A percentile compares a stretch with the other conserved stretches of the same genome.
Evolutionary conservation across 768 basidiomycete genomes (phyloP).

Genomic region (Suillus americanus): DNA sequence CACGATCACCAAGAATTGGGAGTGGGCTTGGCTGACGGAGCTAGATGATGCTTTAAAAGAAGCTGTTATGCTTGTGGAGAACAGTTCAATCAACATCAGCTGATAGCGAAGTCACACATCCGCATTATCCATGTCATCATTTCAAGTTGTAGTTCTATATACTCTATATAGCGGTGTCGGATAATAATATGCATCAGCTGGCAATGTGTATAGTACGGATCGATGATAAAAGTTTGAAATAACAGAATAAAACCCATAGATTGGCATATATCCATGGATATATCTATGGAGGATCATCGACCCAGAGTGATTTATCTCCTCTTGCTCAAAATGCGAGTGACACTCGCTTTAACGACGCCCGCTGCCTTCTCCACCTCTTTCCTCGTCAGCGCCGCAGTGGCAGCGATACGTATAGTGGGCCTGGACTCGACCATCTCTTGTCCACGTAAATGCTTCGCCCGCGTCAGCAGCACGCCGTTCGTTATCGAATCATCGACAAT

Average conservation of each 20-base stretch:
- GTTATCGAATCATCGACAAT: conserved; percentile 84
- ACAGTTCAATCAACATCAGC: background rate
- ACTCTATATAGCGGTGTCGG: background rate
- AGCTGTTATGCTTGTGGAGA: conserved; percentile 16
- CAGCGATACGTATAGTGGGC: conserved; percentile 83
- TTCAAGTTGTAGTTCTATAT: background rate
- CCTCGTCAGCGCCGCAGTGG: conserved; percentile 75
- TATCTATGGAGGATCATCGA: conserved; percentile 14
- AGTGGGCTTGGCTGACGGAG: conserved; percentile 44
- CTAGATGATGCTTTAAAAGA: conserved; percentile 22
- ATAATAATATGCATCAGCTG: background rate
- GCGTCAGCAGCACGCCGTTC: conserved; percentile 84
- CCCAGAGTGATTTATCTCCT: conserved; percentile 37
- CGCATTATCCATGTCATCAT: background rate
- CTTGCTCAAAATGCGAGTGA: conserved; percentile 71
- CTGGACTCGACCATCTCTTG: conserved; percentile 83
- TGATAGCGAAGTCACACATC: background rate
- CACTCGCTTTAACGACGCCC: conserved; percentile 65
- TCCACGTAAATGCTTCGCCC: conserved; percentile 75
- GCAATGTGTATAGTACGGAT: background rate
- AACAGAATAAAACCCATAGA: conserved; percentile 25
- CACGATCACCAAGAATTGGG: conserved; percentile 51
- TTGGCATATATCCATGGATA: conserved; percentile 31
- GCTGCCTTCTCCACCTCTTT: conserved; percentile 94
- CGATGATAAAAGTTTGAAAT: background rate